These are phyloP conservation scores for Cyclotella cryptica DNA, from an alignment of 108 stramenopile genomes.

Conservation along the genomic window DNA sequence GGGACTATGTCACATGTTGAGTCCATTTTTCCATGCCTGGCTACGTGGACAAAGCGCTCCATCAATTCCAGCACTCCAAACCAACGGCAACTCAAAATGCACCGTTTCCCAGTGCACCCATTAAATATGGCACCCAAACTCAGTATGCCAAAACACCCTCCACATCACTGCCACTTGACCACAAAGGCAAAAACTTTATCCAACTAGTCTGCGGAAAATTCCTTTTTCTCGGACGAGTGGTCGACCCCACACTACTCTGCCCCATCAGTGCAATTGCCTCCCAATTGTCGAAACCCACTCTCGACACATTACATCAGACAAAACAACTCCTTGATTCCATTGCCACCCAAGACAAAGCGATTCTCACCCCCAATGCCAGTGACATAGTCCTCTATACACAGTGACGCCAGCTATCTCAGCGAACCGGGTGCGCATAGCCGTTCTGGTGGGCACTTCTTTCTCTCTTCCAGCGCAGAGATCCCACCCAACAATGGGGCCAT, in stretches of 20 bases:
- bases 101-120: slow-evolving; percentile 22
- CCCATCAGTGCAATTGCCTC: slow-evolving; percentile 19
- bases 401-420: slow-evolving; percentile 46
- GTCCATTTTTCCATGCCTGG: slow-evolving; percentile 45
- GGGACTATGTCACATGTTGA: slow-evolving; percentile 36
- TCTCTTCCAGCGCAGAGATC: background rate
- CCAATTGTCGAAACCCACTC: slow-evolving; percentile 24
- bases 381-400: slow-evolving; percentile 7
- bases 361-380: slow-evolving; percentile 33
- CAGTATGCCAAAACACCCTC: slow-evolving; percentile 34
- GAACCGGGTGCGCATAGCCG: slow-evolving; percentile 38
- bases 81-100: slow-evolving; percentile 35
- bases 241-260: slow-evolving; percentile 41
- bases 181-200: slow-evolving; percentile 27
- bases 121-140: slow-evolving; percentile 43
- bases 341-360: slow-evolving; percentile 52
- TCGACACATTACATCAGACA: slow-evolving; percentile 15
- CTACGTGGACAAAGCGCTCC: slow-evolving; percentile 18
- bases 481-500: slow-evolving; percentile 1
- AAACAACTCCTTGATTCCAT: slow-evolving; percentile 48
- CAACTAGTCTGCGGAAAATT: slow-evolving; percentile 50
- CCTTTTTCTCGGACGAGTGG: slow-evolving; percentile 47
- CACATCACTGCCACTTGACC: slow-evolving; percentile 19
- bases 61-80: slow-evolving; percentile 43
- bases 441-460: slow-evolving; percentile 40